These are phyloP conservation scores for Linderniella brevidens DNA, from an alignment of 257 asterid species.

Conservation along the genomic window DNA sequence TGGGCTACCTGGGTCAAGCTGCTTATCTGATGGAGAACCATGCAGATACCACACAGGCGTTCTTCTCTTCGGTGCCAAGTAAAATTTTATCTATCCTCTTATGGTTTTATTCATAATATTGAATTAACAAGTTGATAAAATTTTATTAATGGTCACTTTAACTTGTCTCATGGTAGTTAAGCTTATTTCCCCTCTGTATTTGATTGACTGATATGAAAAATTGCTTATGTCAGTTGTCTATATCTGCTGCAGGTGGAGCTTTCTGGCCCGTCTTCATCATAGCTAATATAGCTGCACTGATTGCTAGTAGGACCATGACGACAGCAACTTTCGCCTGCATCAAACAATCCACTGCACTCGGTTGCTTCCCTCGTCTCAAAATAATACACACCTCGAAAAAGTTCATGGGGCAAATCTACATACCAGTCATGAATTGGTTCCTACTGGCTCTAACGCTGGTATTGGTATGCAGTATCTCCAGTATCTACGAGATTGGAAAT, in stretches of 20 bases:
- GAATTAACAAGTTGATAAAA: no score
- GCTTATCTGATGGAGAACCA: conserved; percentile 96
- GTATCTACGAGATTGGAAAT: conserved; percentile 88
- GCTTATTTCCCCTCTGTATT: no score
- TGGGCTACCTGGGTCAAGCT: conserved; percentile 99
- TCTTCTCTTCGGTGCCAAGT: conserved; percentile 93
- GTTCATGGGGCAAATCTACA: conserved; percentile 94
- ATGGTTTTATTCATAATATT: conserved; percentile 1
- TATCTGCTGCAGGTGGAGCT: conserved; percentile 52
- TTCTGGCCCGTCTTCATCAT: conserved; percentile 93
- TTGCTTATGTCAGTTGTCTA: conserved; percentile 8
- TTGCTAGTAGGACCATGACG: conserved; percentile 97
- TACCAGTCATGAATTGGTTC: conserved; percentile 98
- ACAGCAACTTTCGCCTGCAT: conserved; percentile 95
- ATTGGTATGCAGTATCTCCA: conserved; percentile 75
- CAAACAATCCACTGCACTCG: conserved; percentile 86
- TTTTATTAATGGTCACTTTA: no score
- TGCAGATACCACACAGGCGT: conserved; percentile 87
- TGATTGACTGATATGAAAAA: neutral
- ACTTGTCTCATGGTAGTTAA: no score
- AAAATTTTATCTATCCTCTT: conserved; percentile 13
- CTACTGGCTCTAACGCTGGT: conserved; percentile 60
- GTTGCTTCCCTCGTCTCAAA: conserved; percentile 97
- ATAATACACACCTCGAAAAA: conserved; percentile 86
- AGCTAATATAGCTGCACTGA: conserved; percentile 86